phyloP scores from a whole-genome alignment of 2,329 filamentous ascomycete species.

The Trichothecium sympodiale region DNA sequence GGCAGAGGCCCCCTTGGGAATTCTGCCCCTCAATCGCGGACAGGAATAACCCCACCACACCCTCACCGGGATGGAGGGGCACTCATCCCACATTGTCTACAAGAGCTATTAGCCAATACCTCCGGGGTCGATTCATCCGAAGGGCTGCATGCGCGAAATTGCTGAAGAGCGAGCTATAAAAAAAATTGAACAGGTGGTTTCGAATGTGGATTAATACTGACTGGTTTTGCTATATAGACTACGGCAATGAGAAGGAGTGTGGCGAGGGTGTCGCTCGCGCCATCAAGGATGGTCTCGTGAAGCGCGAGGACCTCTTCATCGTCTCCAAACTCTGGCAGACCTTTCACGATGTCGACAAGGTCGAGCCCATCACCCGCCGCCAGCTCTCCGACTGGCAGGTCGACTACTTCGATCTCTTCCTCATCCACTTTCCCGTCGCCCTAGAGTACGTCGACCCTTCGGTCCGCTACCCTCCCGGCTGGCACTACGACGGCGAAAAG shows the following conservation, averaged over 20 bases:
- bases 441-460: conserved; percentile 75
- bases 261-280: conserved; percentile 67
- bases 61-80: neutral
- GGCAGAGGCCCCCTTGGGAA: too few relatives aligned
- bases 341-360: conserved; percentile 72
- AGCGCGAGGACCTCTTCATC: conserved; percentile 81
- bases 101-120: too few relatives aligned
- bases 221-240: conserved; percentile 37
- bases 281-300: conserved; percentile 71
- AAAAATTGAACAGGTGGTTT: too few relatives aligned
- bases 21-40: conserved; percentile 1
- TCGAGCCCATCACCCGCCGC: conserved; percentile 63
- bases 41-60: conserved; percentile 1
- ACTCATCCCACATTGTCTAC: too few relatives aligned
- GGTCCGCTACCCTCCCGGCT: conserved; percentile 70
- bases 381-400: conserved; percentile 75
- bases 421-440: conserved; percentile 82
- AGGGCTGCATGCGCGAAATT: too few relatives aligned
- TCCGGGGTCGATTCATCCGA: too few relatives aligned
- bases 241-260: conserved; percentile 66
- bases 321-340: conserved; percentile 90
- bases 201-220: neutral
- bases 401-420: conserved; percentile 84
- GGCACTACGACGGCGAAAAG: conserved; percentile 53
- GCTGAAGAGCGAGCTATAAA: too few relatives aligned